Evolutionary conservation across 305 asterid genomes (phyloP).

Genomic region (Fraxinus sp.): DNA sequence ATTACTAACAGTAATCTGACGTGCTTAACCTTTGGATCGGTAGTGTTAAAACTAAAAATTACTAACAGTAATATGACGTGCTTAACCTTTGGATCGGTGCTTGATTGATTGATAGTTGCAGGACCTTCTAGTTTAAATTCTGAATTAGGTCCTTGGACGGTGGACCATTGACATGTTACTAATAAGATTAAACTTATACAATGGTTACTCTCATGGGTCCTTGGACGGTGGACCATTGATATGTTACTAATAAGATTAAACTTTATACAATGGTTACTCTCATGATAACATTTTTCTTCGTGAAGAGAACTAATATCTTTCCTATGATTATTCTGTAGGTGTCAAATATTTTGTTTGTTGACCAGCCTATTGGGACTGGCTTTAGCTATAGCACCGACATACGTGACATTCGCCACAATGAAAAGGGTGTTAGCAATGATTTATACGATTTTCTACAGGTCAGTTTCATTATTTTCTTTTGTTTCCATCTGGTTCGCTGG

Average conservation of each 20-base stretch:
- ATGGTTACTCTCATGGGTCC: not conserved
- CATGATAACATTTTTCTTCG: slow-evolving; percentile 8
- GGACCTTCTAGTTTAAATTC: not conserved
- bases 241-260: not conserved
- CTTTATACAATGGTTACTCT: not conserved
- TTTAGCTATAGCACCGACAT: slow-evolving; percentile 82
- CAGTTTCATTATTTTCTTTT: slow-evolving; percentile 22
- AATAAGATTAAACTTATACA: not conserved
- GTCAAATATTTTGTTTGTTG: slow-evolving; percentile 85
- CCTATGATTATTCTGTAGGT: slow-evolving; percentile 54
- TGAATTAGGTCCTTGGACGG: not conserved
- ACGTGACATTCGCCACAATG: slow-evolving; percentile 81
- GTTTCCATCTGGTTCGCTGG: slow-evolving; percentile 1
- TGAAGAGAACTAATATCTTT: slow-evolving; percentile 16
- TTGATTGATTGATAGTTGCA: not conserved
- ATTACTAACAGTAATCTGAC: too few species aligned
- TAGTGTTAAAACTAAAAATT: not conserved
- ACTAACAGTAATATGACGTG: not conserved
- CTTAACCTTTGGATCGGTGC: not conserved
- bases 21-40: too few species aligned
- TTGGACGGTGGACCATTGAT: not conserved
- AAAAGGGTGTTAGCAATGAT: slow-evolving; percentile 84
- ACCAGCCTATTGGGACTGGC: slow-evolving; percentile 97
- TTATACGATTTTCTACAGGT: slow-evolving; percentile 94
- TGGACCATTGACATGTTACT: not conserved